Percentiles rank a stretch among this genome's conserved stretches.
Evolutionary conservation across 116 monocot species (phyloP).

Genomic region (Trichopus zeylanicus): DNA sequence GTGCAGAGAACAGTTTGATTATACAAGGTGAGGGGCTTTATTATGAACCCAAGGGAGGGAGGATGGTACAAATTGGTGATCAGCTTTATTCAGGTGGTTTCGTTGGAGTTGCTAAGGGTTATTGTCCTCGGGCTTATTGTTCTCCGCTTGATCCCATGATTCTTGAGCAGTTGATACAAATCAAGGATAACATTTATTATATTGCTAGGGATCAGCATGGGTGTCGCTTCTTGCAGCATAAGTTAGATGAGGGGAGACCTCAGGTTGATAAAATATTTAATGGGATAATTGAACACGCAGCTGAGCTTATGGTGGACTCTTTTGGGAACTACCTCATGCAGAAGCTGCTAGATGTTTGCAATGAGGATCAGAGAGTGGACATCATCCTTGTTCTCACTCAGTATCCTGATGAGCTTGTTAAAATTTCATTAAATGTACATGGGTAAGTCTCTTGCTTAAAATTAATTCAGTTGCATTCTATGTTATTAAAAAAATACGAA

Average conservation of each 20-base stretch:
- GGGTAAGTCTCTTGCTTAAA: too few species aligned
- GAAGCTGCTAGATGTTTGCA: conserved; percentile 55
- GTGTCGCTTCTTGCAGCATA: conserved; percentile 48
- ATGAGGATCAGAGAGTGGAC: conserved; percentile 17
- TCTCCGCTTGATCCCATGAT: background rate
- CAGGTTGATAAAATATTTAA: conserved; percentile 37
- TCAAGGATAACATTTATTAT: conserved; percentile 20
- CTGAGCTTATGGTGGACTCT: conserved; percentile 51
- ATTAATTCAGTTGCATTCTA: too few species aligned
- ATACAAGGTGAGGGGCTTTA: conserved; percentile 5
- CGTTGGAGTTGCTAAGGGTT: too few species aligned
- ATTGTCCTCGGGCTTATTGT: background rate
- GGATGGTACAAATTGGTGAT: background rate
- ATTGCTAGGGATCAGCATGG: conserved; percentile 59
- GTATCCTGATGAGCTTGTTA: conserved; percentile 2
- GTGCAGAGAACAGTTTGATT: conserved; percentile 9
- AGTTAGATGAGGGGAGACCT: conserved; percentile 31
- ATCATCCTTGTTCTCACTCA: background rate
- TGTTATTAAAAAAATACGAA: too few species aligned
- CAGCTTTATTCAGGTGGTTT: background rate
- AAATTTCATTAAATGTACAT: background rate
- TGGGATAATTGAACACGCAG: conserved; percentile 37
- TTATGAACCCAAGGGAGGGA: background rate
- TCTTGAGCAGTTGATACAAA: conserved; percentile 10
- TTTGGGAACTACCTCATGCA: conserved; percentile 77